Base-by-base conservation (phyloP, 306 rosid genomes). In the Sesbania bispinosa region DNA sequence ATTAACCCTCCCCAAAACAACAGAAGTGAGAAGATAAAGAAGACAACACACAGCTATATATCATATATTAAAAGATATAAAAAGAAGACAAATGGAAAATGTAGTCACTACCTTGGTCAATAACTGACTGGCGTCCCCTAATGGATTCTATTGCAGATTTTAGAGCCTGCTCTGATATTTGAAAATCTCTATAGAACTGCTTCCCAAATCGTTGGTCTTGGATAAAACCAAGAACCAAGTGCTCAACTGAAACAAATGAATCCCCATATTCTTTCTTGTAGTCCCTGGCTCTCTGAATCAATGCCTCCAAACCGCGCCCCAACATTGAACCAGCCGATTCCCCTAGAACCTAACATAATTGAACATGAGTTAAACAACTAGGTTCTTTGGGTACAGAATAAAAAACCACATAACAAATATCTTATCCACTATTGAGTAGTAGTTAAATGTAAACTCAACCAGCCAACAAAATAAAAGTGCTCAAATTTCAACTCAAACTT, bases 161-260 rank as follows among this genome's bases (percentile, higher is more conserved):
- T 71, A 94, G 78, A 60, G 73, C 76, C 24, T 68, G 81, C 80
- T 76, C 77, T 23, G 97, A 71, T 62, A 94, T 81, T 79, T 94
- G 91, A 76, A 94, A 94, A 61, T 94, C 99, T 71, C 77, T 86
- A 47, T 86, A 89, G 41, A 91, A 46, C 67, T 94, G 99, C 85
- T 84, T 91, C 82, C 99, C 99, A 26, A 94, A 91, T 32, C 99
- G 83, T 69, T 88, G 96, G 80, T 94, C 99, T 75, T 87, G 84
- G 9, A 58, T 3, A 36, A 87, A 94, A 75, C 95, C 95, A 59
- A 94, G 97, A 87, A 91, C 96, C 88, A 94, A 79, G 75, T 94
- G 99, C 80, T 94, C 99, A 53, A 94, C 99, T 29, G 99, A 94
- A 73, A 94, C 93, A 83, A 87, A 94, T 13, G 99, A 94, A 67